These are phyloP conservation scores for Hibiscus trionum DNA, from an alignment of 345 rosid genomes.

Conservation along the genomic window DNA sequence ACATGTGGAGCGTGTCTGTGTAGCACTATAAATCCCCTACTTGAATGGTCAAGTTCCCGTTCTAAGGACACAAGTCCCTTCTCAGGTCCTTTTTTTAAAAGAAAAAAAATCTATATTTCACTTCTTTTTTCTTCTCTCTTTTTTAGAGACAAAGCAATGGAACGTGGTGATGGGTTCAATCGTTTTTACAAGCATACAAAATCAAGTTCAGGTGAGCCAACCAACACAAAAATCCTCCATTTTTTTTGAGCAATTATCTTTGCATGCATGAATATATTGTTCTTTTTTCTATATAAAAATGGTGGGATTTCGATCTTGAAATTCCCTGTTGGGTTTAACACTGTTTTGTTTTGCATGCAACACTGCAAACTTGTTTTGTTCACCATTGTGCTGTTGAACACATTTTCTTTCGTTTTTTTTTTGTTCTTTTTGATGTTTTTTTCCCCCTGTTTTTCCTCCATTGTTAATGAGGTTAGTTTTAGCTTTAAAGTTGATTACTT, in stretches of 20 bases:
- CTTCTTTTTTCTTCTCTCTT: background rate
- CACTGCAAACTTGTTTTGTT: background rate
- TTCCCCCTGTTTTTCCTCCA: background rate
- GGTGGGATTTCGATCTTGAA: background rate
- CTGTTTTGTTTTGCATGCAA: background rate
- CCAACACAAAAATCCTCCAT: background rate
- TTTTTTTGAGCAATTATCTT: background rate
- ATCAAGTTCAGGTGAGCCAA: constrained; percentile 6
- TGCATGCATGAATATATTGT: constrained; percentile 2
- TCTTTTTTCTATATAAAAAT: background rate
- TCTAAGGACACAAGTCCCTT: background rate
- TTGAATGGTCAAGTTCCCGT: background rate
- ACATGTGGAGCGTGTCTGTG: background rate
- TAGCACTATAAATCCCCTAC: background rate
- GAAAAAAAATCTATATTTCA: background rate
- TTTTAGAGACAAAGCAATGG: constrained; percentile 4
- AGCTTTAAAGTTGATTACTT: background rate
- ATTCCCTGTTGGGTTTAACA: background rate
- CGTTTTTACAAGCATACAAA: constrained; percentile 12
- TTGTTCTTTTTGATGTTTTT: background rate
- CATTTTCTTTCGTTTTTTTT: too few relatives aligned
- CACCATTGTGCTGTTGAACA: too few relatives aligned
- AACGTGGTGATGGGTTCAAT: constrained; percentile 11
- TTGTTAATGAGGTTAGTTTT: background rate
- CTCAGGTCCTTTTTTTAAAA: background rate